A percentile compares a stretch with the other conserved stretches of the same genome.
Conservation (phyloP, 495 filamentous ascomycete genomes). For the Glonium stellatum region DNA sequence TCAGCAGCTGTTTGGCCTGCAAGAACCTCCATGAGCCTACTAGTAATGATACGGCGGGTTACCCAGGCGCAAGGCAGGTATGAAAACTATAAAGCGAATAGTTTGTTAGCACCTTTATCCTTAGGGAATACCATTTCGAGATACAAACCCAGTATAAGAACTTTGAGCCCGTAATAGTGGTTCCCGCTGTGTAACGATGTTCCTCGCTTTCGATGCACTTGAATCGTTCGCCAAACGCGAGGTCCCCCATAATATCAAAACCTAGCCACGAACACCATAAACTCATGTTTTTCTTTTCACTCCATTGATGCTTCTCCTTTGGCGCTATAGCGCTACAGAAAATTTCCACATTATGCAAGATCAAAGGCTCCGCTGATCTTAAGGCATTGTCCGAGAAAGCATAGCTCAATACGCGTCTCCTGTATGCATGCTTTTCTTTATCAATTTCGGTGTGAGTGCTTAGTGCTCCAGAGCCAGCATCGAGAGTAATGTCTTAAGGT, state of each 20-base stretch:
- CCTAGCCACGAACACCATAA: slow-evolving; percentile 25
- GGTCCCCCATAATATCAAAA: slow-evolving; percentile 34
- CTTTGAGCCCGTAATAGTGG: slow-evolving; percentile 39
- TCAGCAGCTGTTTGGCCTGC: slow-evolving; percentile 25
- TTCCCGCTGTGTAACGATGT: slow-evolving; percentile 35
- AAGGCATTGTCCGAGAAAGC: slow-evolving; percentile 26
- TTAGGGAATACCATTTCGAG: too few species aligned
- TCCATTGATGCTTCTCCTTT: slow-evolving; percentile 13
- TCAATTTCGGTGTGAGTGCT: slow-evolving; percentile 24
- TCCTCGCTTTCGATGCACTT: slow-evolving; percentile 20
- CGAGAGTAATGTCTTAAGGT: slow-evolving; percentile 31
- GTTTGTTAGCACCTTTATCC: background rate
- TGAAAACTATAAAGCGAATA: slow-evolving; percentile 10
- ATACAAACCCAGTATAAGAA: slow-evolving; percentile 31
- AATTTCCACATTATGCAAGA: slow-evolving; percentile 14
- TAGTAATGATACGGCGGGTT: slow-evolving; percentile 26
- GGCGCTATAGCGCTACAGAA: slow-evolving; percentile 28
- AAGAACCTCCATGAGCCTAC: slow-evolving; percentile 22
- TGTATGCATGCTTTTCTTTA: slow-evolving; percentile 14
- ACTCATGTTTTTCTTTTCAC: slow-evolving; percentile 21
- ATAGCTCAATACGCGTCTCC: slow-evolving; percentile 15
- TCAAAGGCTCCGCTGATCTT: slow-evolving; percentile 19
- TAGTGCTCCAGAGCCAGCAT: slow-evolving; percentile 21
- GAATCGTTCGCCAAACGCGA: slow-evolving; percentile 30
- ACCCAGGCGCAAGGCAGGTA: slow-evolving; percentile 26